These are phyloP conservation scores for Rheum nobile DNA, from an alignment of 148 eudicot species.

Conservation along the genomic window DNA sequence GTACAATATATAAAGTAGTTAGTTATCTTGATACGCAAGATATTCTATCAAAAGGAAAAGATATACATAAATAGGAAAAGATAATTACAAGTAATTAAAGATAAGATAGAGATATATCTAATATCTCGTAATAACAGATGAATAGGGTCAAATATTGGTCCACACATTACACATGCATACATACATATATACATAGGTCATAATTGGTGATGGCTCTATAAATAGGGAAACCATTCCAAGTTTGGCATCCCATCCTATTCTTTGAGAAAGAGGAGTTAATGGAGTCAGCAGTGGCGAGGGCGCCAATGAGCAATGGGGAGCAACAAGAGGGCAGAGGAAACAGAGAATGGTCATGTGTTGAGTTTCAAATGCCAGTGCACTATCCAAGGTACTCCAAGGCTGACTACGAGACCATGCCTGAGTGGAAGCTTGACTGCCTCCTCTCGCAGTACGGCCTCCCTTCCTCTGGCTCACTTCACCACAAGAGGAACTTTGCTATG, in stretches of 20 bases:
- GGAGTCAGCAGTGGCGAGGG: background rate
- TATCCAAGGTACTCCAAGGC: slow-evolving; percentile 9
- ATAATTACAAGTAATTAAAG: no score
- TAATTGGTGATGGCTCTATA: background rate
- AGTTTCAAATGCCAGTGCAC: slow-evolving; percentile 10
- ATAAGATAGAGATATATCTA: no score
- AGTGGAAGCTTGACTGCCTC: slow-evolving; percentile 9
- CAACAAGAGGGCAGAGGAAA: background rate
- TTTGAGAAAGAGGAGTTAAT: background rate
- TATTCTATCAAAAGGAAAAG: no score
- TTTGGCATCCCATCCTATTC: background rate
- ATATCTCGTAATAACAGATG: background rate
- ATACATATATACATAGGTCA: background rate
- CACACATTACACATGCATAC: background rate
- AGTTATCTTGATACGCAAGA: no score
- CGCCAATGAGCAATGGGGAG: background rate
- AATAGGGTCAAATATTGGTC: background rate
- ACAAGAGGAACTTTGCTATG: slow-evolving; percentile 6
- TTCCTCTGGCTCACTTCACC: background rate
- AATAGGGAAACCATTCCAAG: background rate
- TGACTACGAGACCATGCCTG: slow-evolving; percentile 8
- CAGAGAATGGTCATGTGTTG: background rate
- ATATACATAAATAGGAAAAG: no score
- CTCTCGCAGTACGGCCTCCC: slow-evolving; percentile 6
- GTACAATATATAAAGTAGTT: no score